Evolutionary conservation across 148 eudicot genomes (phyloP).

Genomic region (Rhododendron henanense): DNA sequence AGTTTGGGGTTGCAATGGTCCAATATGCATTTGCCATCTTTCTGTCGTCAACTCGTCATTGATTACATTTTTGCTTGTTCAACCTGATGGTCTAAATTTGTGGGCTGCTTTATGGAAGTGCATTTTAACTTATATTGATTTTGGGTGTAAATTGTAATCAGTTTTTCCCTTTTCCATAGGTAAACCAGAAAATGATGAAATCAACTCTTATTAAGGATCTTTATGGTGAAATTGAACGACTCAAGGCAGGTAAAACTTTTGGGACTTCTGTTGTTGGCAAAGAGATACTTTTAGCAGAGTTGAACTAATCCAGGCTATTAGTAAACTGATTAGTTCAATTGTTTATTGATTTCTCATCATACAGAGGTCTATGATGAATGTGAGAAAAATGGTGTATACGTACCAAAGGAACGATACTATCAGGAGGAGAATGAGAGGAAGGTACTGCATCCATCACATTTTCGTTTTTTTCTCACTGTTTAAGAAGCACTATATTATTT

Average conservation of each 20-base stretch:
- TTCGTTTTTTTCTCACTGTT: too few relatives aligned
- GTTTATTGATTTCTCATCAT: neutral
- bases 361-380: conserved; percentile 84
- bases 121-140: too few relatives aligned
- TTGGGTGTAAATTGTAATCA: neutral
- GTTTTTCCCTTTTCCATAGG: conserved; percentile 28
- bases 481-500: too few relatives aligned
- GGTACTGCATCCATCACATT: conserved; percentile 27
- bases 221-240: conserved; percentile 84
- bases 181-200: conserved; percentile 95
- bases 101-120: neutral
- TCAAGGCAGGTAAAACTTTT: conserved; percentile 54
- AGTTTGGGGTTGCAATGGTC: too few relatives aligned
- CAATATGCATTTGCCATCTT: too few relatives aligned
- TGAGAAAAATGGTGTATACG: conserved; percentile 79
- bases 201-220: conserved; percentile 86
- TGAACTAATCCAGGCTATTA: too few relatives aligned
- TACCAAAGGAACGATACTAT: conserved; percentile 80
- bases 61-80: too few relatives aligned
- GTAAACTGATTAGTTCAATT: too few relatives aligned
- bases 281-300: too few relatives aligned
- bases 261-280: too few relatives aligned
- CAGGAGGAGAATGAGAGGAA: conserved; percentile 76
- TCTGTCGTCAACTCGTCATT: too few relatives aligned
- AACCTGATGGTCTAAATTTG: neutral